A percentile compares a stretch with the other conserved stretches of the same genome.
Evolutionary conservation across 2,329 filamentous ascomycete genomes (phyloP).

Genomic region (Phyllosticta citribraziliensis): DNA sequence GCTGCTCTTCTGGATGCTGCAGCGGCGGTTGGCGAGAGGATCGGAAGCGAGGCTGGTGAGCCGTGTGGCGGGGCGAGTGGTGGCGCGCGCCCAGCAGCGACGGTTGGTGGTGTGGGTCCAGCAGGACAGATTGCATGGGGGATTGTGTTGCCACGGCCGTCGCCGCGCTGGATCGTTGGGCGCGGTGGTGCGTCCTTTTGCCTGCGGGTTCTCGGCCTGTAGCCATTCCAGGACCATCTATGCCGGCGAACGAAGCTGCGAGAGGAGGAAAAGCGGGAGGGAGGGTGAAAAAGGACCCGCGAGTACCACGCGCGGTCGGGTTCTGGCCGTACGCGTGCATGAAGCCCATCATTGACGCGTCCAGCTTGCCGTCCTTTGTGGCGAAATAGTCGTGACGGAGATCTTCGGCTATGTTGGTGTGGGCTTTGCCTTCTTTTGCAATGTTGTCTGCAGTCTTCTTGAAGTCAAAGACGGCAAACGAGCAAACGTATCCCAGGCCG

Average conservation of each 20-base stretch:
- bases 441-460: slow-evolving; percentile 62
- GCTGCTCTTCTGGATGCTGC: slow-evolving; percentile 11
- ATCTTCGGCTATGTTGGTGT: slow-evolving; percentile 41
- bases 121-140: slow-evolving; percentile 61
- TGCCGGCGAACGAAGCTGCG: background rate
- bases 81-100: slow-evolving; percentile 34
- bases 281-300: background rate
- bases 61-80: slow-evolving; percentile 35
- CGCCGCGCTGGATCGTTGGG: slow-evolving; percentile 15
- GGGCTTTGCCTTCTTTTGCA: slow-evolving; percentile 28
- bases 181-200: background rate
- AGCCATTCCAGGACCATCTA: background rate
- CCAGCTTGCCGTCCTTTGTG: slow-evolving; percentile 95
- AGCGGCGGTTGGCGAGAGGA: slow-evolving; percentile 16
- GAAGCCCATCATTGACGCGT: slow-evolving; percentile 93
- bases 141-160: slow-evolving; percentile 30
- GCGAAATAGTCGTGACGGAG: slow-evolving; percentile 87
- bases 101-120: slow-evolving; percentile 69
- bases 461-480: slow-evolving; percentile 95
- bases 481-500: slow-evolving; percentile 90
- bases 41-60: slow-evolving; percentile 39
- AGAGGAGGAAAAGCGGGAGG: slow-evolving; percentile 5
- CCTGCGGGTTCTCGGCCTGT: background rate
- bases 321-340: slow-evolving; percentile 64
- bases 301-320: background rate